These are phyloP conservation scores for Rhodotorula sp. DNA, from an alignment of 1,284 basidiomycete species.

Conservation along the genomic window DNA sequence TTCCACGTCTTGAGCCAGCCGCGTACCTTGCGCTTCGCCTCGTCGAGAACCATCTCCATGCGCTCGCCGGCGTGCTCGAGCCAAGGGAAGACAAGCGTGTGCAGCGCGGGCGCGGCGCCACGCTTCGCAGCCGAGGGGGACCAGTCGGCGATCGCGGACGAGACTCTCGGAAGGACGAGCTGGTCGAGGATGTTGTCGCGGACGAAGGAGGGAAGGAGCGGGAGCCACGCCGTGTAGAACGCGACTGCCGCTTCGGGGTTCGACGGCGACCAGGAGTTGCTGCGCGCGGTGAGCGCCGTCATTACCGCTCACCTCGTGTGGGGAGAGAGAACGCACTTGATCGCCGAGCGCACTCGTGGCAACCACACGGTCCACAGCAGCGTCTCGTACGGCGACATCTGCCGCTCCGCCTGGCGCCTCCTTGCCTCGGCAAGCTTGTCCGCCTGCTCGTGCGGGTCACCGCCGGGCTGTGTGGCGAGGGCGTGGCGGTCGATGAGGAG, in stretches of 20 bases:
- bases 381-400: constrained; percentile 94
- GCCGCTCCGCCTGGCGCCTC: constrained; percentile 21
- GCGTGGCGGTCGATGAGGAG: constrained; percentile 67
- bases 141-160: constrained; percentile 82
- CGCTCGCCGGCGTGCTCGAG: constrained; percentile 78
- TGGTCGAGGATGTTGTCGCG: constrained; percentile 95
- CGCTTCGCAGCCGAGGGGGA: constrained; percentile 57
- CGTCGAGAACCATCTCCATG: constrained; percentile 75
- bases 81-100: constrained; percentile 92
- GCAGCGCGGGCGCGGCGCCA: constrained; percentile 62
- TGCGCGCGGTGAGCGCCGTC: constrained; percentile 40
- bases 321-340: constrained; percentile 65
- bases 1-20: constrained; percentile 74
- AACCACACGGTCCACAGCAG: constrained; percentile 94
- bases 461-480: constrained; percentile 47
- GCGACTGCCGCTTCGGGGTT: constrained; percentile 73
- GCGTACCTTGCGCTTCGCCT: constrained; percentile 82
- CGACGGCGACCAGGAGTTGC: constrained; percentile 83
- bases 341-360: constrained; percentile 82
- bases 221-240: constrained; percentile 84
- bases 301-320: neutral
- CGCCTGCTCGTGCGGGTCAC: constrained; percentile 22
- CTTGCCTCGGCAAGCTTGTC: constrained; percentile 43
- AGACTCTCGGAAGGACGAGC: constrained; percentile 87
- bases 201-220: constrained; percentile 84